Base-by-base conservation (phyloP, 139 green algal genomes). In the Tetraselmis chui region DNA sequence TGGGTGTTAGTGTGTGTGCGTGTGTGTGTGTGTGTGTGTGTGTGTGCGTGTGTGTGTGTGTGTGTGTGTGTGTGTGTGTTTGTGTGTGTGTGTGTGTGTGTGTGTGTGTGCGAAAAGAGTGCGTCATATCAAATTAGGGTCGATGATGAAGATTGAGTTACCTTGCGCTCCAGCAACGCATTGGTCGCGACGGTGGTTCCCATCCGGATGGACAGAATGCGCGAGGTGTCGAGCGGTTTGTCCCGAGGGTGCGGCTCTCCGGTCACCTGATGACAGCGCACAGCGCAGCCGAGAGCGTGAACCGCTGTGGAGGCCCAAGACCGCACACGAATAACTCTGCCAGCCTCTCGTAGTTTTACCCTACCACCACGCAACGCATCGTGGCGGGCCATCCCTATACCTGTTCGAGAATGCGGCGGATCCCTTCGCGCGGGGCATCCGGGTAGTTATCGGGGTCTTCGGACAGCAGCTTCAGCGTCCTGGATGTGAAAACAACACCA, bases 171-270 rank as follows among this genome's bases (percentile, higher is more conserved):
- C 85, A 98, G 88, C 83, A 98, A 84, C n/a, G 95, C 95, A 83
- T 98, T 98, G 28, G 95, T 98, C 18, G 95, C 95, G 29, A 98
- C 90, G 28, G 93, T 97, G 30, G 96, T 99, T 32, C 95, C 95
- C 94, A 98, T 97, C 75, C 94, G 86, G 81, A 98, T 97, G 86
- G 89, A 94, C 30, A 82, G 85, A 31, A 98, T 94, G 78, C 91
- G 88, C 18, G 84, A 92, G 26, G 95, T 97, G 86, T 97, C 91
- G 58, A 98, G 87, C 0, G 93, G 93, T 5, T 24, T 1, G 29
- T 88, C 28, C 0, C 94, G 86, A 0, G 83, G 84, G 78, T 90
- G 84, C 22, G 80, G 80, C 22, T 79, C 24, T 28, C 87, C 85
- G 31, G 85, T 79, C 1, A 29, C 23, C 45, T 32, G 29, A n/a